Conservation (phyloP, 176 grass and related monocot species). For the Eleusine coracana region DNA sequence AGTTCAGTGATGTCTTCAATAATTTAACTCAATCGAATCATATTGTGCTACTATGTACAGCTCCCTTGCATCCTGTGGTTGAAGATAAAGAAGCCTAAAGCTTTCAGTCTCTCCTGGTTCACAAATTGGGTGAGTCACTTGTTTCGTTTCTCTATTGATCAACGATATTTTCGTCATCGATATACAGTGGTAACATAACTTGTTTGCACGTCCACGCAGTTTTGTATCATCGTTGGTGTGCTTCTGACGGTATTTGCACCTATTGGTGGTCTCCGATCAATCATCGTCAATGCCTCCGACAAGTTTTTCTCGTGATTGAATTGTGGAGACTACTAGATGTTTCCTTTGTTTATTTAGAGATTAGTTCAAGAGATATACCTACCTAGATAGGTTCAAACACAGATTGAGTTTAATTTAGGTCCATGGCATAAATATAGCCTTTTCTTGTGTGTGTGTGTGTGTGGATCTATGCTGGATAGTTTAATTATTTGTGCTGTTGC, state of each 20-base stretch:
- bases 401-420: neutral
- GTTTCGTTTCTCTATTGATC: too few species aligned
- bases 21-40: neutral
- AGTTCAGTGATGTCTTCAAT: neutral
- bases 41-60: conserved; percentile 8
- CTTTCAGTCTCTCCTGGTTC: conserved; percentile 63
- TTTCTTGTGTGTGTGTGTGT: neutral
- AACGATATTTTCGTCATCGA: neutral
- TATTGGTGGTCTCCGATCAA: neutral
- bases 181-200: neutral
- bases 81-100: conserved; percentile 55
- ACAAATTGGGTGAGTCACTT: conserved; percentile 56
- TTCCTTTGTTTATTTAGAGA: neutral
- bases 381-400: neutral
- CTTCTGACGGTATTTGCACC: conserved; percentile 18
- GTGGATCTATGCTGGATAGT: neutral
- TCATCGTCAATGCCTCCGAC: conserved; percentile 14
- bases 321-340: neutral
- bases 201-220: neutral
- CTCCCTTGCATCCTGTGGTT: conserved; percentile 81
- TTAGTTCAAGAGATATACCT: neutral
- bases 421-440: neutral
- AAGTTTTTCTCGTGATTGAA: conserved; percentile 29
- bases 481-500: neutral
- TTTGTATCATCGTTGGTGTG: conserved; percentile 22